Conservation (phyloP, 75 land plant species). For the Selaginella moellendorffii region DNA sequence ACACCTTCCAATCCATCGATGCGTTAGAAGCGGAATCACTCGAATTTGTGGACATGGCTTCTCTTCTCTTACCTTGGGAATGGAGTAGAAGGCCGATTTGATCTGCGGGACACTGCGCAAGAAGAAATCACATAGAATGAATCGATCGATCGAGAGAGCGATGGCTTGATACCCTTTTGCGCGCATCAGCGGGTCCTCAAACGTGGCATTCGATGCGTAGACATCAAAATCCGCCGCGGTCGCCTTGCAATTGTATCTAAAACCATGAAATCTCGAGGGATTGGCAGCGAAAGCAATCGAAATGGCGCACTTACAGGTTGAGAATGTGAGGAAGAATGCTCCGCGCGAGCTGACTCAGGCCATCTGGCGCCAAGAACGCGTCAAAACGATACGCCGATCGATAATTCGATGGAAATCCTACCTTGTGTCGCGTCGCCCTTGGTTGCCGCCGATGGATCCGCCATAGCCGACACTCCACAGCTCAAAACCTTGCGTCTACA, state of each 20-base stretch:
- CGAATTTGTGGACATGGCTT: neutral
- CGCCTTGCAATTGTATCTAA: conserved; percentile 51
- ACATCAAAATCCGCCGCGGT: conserved; percentile 73
- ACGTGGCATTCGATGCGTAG: conserved; percentile 73
- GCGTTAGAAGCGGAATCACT: neutral
- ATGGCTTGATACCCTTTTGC: conserved; percentile 48
- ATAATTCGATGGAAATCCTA: too few relatives aligned
- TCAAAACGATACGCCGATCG: too few relatives aligned
- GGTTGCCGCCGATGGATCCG: too few relatives aligned
- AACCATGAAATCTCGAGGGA: conserved; percentile 2
- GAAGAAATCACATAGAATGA: conserved; percentile 1
- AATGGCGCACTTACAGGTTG: conserved; percentile 32
- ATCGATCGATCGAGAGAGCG: neutral
- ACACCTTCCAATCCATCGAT: neutral
- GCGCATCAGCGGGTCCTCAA: conserved; percentile 86
- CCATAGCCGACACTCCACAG: too few relatives aligned
- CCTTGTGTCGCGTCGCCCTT: too few relatives aligned
- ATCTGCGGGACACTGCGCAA: conserved; percentile 61
- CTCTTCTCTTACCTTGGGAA: conserved; percentile 42
- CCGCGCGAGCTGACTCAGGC: conserved; percentile 23
- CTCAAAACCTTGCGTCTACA: too few relatives aligned
- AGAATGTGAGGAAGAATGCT: conserved; percentile 48
- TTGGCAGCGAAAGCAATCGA: neutral
- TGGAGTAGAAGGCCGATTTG: conserved; percentile 85
- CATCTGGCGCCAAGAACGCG: too few relatives aligned